These are phyloP conservation scores for Fusarium keratoplasticum DNA, from an alignment of 2,329 filamentous ascomycete species.

Conservation along the genomic window DNA sequence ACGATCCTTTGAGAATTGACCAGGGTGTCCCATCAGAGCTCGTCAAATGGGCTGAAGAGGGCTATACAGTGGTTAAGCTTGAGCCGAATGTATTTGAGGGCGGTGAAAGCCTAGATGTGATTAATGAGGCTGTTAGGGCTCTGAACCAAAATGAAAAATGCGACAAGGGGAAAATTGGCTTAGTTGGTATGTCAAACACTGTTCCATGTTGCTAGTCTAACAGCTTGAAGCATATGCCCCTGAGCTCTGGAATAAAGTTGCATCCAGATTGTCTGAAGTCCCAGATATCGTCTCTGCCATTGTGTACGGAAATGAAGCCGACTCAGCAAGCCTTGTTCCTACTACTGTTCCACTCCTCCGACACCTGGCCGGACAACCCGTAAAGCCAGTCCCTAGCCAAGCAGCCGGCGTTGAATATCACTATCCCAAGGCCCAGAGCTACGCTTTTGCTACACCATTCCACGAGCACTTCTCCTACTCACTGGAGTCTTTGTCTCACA, in stretches of 20 bases:
- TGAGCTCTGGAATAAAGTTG: slow-evolving; percentile 37
- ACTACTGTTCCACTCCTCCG: slow-evolving; percentile 24
- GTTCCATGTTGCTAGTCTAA: neutral
- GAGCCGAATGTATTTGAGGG: slow-evolving; percentile 38
- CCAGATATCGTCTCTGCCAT: slow-evolving; percentile 38
- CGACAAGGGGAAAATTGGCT: slow-evolving; percentile 53
- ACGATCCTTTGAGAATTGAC: slow-evolving; percentile 34
- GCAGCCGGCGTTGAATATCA: slow-evolving; percentile 50
- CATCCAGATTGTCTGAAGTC: slow-evolving; percentile 32
- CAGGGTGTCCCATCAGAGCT: slow-evolving; percentile 63
- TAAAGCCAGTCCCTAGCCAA: slow-evolving; percentile 1
- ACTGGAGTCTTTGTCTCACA: slow-evolving; percentile 72
- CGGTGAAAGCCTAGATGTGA: slow-evolving; percentile 17
- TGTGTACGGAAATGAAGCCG: slow-evolving; percentile 30
- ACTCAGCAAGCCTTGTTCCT: slow-evolving; percentile 1
- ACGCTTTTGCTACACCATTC: slow-evolving; percentile 61
- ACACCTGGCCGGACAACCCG: slow-evolving; percentile 27
- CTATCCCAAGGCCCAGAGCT: slow-evolving; percentile 51
- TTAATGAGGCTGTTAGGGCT: slow-evolving; percentile 34
- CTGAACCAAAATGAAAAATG: slow-evolving; percentile 44
- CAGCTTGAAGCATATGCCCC: slow-evolving; percentile 21
- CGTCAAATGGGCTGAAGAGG: slow-evolving; percentile 79
- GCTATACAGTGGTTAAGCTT: slow-evolving; percentile 71
- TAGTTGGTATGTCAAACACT: slow-evolving; percentile 48
- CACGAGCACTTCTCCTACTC: slow-evolving; percentile 61